A percentile compares a stretch with the other conserved stretches of the same genome.
These are phyloP conservation scores for Xylariaceae sp. DNA, from an alignment of 2,329 filamentous ascomycete species.

Conservation along the genomic window DNA sequence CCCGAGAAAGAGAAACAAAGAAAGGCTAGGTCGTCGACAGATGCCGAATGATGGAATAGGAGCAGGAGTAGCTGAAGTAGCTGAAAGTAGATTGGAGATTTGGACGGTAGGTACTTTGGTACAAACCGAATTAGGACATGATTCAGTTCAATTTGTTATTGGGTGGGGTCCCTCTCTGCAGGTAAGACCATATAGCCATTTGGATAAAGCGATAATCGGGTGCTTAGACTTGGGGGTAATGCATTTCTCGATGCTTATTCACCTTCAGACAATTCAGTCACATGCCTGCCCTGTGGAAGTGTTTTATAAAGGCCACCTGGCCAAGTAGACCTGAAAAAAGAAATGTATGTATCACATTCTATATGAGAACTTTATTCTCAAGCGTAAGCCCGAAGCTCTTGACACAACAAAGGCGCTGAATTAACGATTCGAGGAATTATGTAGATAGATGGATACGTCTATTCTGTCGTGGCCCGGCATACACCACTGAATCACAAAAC, in stretches of 20 bases:
- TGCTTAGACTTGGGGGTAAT: not conserved
- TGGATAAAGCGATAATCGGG: constrained; percentile 10
- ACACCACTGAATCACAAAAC: not conserved
- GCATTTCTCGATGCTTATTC: constrained; percentile 5
- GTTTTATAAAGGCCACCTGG: constrained; percentile 25
- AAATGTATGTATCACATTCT: not conserved
- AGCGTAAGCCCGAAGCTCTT: not conserved
- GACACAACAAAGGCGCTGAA: too few species aligned
- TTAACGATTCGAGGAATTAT: not conserved
- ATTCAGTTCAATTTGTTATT: not conserved
- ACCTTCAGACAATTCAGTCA: not conserved
- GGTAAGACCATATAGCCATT: not conserved
- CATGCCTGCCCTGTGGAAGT: not conserved
- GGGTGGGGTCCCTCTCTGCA: too few species aligned
- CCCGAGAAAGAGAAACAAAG: constrained; percentile 13
- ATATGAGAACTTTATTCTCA: not conserved
- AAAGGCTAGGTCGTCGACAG: constrained; percentile 12
- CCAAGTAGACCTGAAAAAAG: constrained; percentile 19
- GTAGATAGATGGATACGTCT: not conserved
- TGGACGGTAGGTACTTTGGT: constrained; percentile 3
- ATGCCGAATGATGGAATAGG: constrained; percentile 30
- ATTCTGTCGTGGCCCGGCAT: not conserved
- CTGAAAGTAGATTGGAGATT: constrained; percentile 15
- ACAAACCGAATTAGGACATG: constrained; percentile 4
- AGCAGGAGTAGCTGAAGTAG: constrained; percentile 21